These are phyloP conservation scores for Ascocoryne sarcoides DNA, from an alignment of 2,329 filamentous ascomycete genomes.

Conservation along the genomic window DNA sequence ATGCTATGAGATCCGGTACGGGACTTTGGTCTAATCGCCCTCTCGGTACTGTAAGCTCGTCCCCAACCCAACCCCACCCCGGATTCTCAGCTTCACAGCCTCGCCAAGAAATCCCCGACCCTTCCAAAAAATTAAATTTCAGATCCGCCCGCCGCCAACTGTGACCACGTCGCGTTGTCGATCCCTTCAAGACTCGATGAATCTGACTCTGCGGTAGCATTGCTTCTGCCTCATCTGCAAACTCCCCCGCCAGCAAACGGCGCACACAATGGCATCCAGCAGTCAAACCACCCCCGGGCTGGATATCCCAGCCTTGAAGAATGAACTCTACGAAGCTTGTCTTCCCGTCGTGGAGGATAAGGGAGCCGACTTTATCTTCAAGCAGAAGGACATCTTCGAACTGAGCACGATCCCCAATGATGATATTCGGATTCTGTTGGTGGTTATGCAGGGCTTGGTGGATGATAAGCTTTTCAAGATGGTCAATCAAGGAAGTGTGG, in stretches of 20 bases:
- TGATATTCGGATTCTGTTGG: slow-evolving; percentile 45
- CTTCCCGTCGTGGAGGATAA: slow-evolving; percentile 13
- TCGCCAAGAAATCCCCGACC: too few species aligned
- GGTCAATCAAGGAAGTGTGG: slow-evolving; percentile 37
- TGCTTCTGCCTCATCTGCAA: not conserved
- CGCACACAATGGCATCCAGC: slow-evolving; percentile 10
- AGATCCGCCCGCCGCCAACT: too few species aligned
- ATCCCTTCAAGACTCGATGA: not conserved
- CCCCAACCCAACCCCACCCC: not conserved
- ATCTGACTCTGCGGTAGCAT: not conserved
- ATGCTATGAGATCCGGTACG: too few species aligned
- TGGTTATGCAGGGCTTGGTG: slow-evolving; percentile 48
- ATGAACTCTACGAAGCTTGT: slow-evolving; percentile 23
- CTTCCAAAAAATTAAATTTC: too few species aligned
- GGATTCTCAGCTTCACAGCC: not conserved
- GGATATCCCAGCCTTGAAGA: slow-evolving; percentile 21
- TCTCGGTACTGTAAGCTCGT: too few species aligned
- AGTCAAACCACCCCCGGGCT: slow-evolving; percentile 1
- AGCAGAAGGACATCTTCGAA: slow-evolving; percentile 44
- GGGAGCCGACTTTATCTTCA: slow-evolving; percentile 35
- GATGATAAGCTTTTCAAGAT: slow-evolving; percentile 52
- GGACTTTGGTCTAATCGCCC: too few species aligned
- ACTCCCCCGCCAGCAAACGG: too few species aligned
- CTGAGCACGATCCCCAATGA: slow-evolving; percentile 49
- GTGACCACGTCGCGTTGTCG: too few species aligned